These are phyloP conservation scores for Eucalyptus caleyi DNA, from an alignment of 345 rosid genomes.

Conservation along the genomic window DNA sequence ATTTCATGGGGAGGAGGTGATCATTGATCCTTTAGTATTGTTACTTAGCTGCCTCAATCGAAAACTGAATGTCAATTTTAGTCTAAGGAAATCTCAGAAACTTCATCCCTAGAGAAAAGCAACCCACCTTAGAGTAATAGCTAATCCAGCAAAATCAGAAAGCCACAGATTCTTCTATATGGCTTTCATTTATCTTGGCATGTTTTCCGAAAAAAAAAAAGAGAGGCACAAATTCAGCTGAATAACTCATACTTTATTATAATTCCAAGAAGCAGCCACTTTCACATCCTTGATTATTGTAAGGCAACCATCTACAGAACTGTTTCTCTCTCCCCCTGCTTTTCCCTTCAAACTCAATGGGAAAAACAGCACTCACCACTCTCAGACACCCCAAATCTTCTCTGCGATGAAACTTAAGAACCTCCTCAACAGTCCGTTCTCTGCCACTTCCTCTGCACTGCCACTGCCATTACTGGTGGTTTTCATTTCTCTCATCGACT, in stretches of 20 bases:
- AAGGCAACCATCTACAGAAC: background rate
- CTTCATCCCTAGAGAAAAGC: background rate
- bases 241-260: background rate
- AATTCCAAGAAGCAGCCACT: background rate
- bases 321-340: background rate
- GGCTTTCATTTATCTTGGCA: background rate
- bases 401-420: background rate
- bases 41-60: background rate
- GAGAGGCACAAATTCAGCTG: background rate
- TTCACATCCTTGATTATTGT: background rate
- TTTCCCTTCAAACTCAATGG: background rate
- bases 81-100: background rate
- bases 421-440: background rate
- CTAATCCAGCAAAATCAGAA: background rate
- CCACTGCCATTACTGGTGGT: background rate
- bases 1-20: background rate
- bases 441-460: background rate
- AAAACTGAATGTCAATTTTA: background rate
- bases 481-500: background rate
- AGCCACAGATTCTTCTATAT: background rate
- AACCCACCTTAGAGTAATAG: background rate
- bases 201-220: background rate
- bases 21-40: background rate
- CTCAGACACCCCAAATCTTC: background rate
- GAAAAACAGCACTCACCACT: background rate